Evolutionary conservation across 2,329 filamentous ascomycete genomes (phyloP).

Genomic region (Penicillium sumatraense): DNA sequence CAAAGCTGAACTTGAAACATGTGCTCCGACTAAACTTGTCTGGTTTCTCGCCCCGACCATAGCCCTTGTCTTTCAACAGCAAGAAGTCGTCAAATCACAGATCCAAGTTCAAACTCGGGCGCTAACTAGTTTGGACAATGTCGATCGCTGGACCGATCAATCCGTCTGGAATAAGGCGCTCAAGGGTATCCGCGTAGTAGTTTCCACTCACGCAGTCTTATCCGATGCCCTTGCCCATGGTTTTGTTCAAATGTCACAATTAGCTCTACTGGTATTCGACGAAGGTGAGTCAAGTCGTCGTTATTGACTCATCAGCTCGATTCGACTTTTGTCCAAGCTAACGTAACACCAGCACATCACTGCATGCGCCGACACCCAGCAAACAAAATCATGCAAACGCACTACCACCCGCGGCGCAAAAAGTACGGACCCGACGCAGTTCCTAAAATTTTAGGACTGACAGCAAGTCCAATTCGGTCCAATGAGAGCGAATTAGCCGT

Average conservation of each 20-base stretch:
- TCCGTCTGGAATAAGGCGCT: conserved; percentile 70
- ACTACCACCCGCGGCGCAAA: conserved; percentile 62
- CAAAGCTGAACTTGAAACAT: conserved; percentile 63
- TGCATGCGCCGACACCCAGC: conserved; percentile 68
- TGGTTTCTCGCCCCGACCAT: conserved; percentile 79
- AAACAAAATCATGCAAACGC: conserved; percentile 72
- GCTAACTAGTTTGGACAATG: conserved; percentile 69
- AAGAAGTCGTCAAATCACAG: conserved; percentile 62
- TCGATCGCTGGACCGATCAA: conserved; percentile 74
- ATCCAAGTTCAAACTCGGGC: conserved; percentile 64
- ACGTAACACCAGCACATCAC: conserved; percentile 64
- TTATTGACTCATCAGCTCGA: too few species aligned
- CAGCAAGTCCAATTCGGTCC: conserved; percentile 74
- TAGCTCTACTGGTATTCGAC: conserved; percentile 78
- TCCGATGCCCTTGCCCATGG: conserved; percentile 74
- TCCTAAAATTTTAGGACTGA: conserved; percentile 77
- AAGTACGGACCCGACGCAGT: conserved; percentile 37
- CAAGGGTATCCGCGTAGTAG: conserved; percentile 68
- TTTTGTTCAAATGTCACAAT: conserved; percentile 67
- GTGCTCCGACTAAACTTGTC: conserved; percentile 60
- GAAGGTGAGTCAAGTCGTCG: too few species aligned
- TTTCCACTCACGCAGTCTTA: conserved; percentile 78
- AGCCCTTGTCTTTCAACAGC: conserved; percentile 69
- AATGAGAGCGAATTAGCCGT: conserved; percentile 60
- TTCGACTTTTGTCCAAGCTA: background rate